Evolutionary conservation across 768 basidiomycete species (phyloP), one percentile per base, ranked within the genome.

Genomic region (Fomitopsis pulvina): DNA sequence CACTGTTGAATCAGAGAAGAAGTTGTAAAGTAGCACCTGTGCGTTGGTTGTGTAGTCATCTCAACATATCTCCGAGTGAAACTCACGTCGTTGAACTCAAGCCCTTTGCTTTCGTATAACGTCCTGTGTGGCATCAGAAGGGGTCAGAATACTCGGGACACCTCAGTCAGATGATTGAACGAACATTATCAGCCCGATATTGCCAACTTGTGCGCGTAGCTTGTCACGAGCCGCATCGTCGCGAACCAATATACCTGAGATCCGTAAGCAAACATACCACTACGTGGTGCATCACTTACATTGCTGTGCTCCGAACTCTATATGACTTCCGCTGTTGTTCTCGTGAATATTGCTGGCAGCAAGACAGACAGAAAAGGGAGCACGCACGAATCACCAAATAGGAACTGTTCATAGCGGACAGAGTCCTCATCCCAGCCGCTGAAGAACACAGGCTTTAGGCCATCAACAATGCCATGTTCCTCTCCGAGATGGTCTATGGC

Each of bases 11-110:
- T 85, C 82, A 22, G 78, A 73, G 56, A 89, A 89, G 63, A 87
- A 87, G 53, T 89, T 80, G 57, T 81, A 87, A 10, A 89, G 57
- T 2, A 89, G 68, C 3, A 89, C 85, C 85, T 87, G 49, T 0
- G 39, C 38, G 24, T 9, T 18, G 14, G 30, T 7, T 32, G 7
- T 32, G 30, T 16, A 37, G 5, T 41, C 25, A 37, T 2, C 22
- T 16, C 2, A 25, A 18, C 22, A 39, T 10, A 45, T 27, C 20
- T 21, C 43, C 12, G 21, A n/a, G 32, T 14, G 32, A 8, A 4
- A 49, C 61, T 39, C 44, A 81, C 82, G 55, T 84, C 81, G 53
- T 81, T 74, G 61, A 83, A 84, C 56, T 84, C 83, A 4, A 83
- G 63, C 0, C 83, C 83, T 64, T 83, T 84, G 69, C 76, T 79